These are phyloP conservation scores for Dictyostelium firmibasis DNA, from an alignment of 78 protist genomes.

Conservation along the genomic window DNA sequence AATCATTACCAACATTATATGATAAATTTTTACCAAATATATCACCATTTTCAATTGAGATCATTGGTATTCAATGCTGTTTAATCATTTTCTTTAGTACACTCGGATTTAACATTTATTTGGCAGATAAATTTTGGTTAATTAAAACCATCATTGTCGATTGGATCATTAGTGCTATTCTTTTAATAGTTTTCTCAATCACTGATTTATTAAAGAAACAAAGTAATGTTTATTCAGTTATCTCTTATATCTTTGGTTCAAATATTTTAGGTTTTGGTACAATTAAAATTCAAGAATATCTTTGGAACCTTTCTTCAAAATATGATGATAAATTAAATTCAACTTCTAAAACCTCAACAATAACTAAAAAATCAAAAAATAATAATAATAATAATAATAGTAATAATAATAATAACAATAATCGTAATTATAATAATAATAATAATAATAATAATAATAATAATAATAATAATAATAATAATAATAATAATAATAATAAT, in stretches of 20 bases:
- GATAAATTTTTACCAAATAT: neutral
- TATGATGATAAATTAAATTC: neutral
- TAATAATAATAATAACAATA: neutral
- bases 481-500: neutral
- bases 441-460: neutral
- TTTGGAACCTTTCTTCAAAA: constrained; percentile 22
- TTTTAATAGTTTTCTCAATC: neutral
- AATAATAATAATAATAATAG: neutral
- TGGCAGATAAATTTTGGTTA: constrained; percentile 70
- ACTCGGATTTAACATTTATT: neutral
- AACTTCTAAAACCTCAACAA: neutral
- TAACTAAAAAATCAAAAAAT: neutral
- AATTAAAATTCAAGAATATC: constrained; percentile 16
- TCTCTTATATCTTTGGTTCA: constrained; percentile 41
- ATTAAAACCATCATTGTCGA: constrained; percentile 49
- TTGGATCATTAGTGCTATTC: constrained; percentile 16
- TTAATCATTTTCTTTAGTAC: neutral
- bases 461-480: neutral
- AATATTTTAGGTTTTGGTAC: constrained; percentile 40
- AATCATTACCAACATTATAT: neutral
- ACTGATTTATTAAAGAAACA: neutral
- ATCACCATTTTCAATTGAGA: neutral
- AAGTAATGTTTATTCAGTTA: neutral
- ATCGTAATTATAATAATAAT: neutral
- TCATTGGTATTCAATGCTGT: neutral